Conservation (phyloP, 2,329 filamentous ascomycete genomes). For the Scortechinia acanthostroma region DNA sequence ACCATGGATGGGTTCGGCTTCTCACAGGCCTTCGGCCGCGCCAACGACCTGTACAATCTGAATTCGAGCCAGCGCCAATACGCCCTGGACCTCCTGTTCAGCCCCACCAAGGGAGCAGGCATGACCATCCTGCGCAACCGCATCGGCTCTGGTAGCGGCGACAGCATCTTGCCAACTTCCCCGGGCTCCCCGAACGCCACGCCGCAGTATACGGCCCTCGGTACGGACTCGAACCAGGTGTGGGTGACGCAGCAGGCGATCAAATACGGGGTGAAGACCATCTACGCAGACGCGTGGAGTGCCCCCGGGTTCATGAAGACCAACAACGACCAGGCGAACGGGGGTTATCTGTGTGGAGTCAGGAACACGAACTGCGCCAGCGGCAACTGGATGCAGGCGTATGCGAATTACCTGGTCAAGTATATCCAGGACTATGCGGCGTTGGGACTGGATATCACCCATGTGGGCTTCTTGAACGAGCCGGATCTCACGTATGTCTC, state of each 20-base stretch:
- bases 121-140: conserved; percentile 40
- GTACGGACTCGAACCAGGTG: no score
- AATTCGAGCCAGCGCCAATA: conserved; percentile 17
- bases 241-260: no score
- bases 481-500: conserved; percentile 21
- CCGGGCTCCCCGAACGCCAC: no score
- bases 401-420: conserved; percentile 36
- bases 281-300: conserved; percentile 41
- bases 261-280: conserved; percentile 26
- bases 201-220: no score
- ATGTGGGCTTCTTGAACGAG: conserved; percentile 35
- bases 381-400: conserved; percentile 37
- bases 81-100: conserved; percentile 35
- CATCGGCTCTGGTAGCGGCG: no score
- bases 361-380: conserved; percentile 23
- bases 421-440: conserved; percentile 32
- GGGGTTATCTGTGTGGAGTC: conserved; percentile 35
- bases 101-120: conserved; percentile 32
- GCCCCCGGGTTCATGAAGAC: conserved; percentile 43
- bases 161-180: no score
- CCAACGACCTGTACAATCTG: conserved; percentile 26
- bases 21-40: conserved; percentile 36
- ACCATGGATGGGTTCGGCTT: conserved; percentile 38
- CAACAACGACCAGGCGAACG: conserved; percentile 30
- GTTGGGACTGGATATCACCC: conserved; percentile 25